Evolutionary conservation across 1,284 basidiomycete genomes (phyloP), one percentile per base, ranked within the genome.

Genomic region (Ceratobasidium sp.): DNA sequence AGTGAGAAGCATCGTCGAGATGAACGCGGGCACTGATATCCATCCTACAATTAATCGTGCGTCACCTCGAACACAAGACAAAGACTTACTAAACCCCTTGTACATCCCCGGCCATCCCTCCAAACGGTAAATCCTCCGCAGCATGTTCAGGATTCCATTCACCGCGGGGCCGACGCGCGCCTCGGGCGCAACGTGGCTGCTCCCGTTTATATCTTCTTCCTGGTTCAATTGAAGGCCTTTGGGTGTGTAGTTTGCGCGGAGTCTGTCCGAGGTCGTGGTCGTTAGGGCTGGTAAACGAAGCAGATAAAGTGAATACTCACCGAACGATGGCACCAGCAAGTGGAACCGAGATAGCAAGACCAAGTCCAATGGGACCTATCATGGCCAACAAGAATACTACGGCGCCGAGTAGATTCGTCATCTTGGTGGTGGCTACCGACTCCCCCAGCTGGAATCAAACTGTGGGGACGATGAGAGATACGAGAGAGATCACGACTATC

Each of bases 41-140:
- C 14, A n/a, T 59, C 48, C 8, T 44, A 30, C 30, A 8, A 38
- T 23, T 59, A 74, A 5, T 50, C 10, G 3, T n/a, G n/a, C n/a
- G 8, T 38, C 38, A 38, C 48, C 12, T 23, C 3, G 64, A 70
- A 23, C 76, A 41, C 33, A 38, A 35, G 27, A 41, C 14, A 33
- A 44, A 12, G 14, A 86, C 93, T 73, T 82, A 94, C 93, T 93
- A 66, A 92, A 83, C 68, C 95, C 95, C 84, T 96, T 97, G 88
- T 94, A 96, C 55, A 96, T 84, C 23, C 95, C 95, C 70, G 87
- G 84, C 88, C 88, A 91, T 30, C 95, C 93, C 91, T 97, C 96
- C 18, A 96, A 88, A 76, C 88, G 88, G 82, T 92, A 92, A 1
- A 94, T 93, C 62, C 95, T 89, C 78, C 82, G 83, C 80, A 95